A percentile compares a stretch with the other conserved stretches of the same genome.
Evolutionary conservation across 306 rosid species (phyloP).

Genomic region (Vigna nakashimae): DNA sequence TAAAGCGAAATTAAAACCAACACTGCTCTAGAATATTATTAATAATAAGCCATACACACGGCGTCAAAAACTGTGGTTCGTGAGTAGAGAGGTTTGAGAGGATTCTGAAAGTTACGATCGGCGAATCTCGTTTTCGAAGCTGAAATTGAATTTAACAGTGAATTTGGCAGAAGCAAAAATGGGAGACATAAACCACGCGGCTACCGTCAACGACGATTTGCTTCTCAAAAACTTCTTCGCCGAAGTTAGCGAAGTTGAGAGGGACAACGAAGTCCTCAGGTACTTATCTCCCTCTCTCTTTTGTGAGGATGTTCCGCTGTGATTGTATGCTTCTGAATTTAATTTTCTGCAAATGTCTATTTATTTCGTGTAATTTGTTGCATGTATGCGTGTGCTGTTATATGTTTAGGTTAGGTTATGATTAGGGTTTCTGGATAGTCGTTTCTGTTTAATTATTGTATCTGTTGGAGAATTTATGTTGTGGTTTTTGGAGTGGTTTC

Average conservation of each 20-base stretch:
- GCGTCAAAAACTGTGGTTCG: background rate
- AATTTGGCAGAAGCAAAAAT: constrained; percentile 34
- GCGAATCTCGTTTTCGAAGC: constrained; percentile 12
- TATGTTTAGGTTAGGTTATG: background rate
- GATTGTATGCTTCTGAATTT: constrained; percentile 12
- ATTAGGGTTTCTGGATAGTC: constrained; percentile 42
- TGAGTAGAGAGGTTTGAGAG: constrained; percentile 28
- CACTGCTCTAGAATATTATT: background rate
- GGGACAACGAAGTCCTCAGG: constrained; percentile 96
- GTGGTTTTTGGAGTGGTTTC: constrained; percentile 18
- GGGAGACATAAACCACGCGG: constrained; percentile 52
- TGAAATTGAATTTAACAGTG: constrained; percentile 15
- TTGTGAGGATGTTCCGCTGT: background rate
- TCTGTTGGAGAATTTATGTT: constrained; percentile 9
- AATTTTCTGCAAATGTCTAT: background rate
- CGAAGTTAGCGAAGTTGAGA: constrained; percentile 97
- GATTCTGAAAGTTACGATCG: constrained; percentile 19
- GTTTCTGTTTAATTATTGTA: constrained; percentile 3
- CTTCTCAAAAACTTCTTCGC: constrained; percentile 96
- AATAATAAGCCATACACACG: background rate
- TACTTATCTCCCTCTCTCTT: constrained; percentile 32
- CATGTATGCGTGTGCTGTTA: background rate
- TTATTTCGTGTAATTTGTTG: background rate
- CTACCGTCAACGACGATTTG: constrained; percentile 67
- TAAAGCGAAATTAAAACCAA: background rate